phyloP scores from a whole-genome alignment of 1,139 yeast genomes.

The Zygotorulaspora mrakii region DNA sequence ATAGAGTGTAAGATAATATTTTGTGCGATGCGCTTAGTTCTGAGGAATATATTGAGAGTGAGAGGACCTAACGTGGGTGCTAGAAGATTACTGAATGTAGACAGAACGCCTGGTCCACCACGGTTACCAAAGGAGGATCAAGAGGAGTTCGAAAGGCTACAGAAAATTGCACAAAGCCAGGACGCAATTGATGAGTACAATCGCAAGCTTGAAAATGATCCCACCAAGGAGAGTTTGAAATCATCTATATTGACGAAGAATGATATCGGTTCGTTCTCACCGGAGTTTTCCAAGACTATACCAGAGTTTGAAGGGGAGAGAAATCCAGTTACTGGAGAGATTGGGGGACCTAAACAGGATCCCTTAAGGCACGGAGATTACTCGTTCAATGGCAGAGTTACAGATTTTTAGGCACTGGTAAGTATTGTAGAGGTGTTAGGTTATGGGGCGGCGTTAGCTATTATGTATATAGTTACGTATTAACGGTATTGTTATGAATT shows the following conservation, averaged over 20 bases:
- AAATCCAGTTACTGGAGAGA: constrained; percentile 91
- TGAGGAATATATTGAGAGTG: background rate
- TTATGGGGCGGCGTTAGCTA: too few species aligned
- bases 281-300: constrained; percentile 68
- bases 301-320: constrained; percentile 96
- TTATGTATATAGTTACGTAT: background rate
- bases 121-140: constrained; percentile 81
- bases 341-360: constrained; percentile 98
- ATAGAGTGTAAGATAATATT: too few species aligned
- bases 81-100: constrained; percentile 16
- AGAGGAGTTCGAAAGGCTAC: constrained; percentile 85
- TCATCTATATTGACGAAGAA: constrained; percentile 45
- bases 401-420: constrained; percentile 81
- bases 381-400: constrained; percentile 92
- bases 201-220: constrained; percentile 43
- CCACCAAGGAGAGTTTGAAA: constrained; percentile 37
- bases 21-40: constrained; percentile 4
- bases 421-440: too few species aligned
- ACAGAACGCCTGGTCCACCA: constrained; percentile 69
- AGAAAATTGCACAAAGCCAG: constrained; percentile 75
- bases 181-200: constrained; percentile 77
- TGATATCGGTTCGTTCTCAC: constrained; percentile 64
- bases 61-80: background rate
- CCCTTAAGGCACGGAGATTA: constrained; percentile 92
- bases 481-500: constrained; percentile 16